Evolutionary conservation across 2,329 filamentous ascomycete genomes (phyloP).

Genomic region (Rhinocladiella similis): DNA sequence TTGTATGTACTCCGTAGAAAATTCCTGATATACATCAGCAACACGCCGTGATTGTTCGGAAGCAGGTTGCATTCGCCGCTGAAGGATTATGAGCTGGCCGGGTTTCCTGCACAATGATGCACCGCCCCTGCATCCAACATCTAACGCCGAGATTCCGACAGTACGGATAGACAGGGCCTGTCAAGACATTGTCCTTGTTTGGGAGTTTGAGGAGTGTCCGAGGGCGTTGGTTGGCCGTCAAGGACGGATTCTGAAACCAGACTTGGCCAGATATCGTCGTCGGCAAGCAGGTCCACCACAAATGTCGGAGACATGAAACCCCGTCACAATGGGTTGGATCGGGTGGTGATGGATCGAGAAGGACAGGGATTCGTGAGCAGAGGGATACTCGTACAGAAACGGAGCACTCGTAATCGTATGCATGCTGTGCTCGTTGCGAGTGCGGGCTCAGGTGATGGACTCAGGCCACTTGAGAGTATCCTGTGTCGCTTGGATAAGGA

Average conservation of each 20-base stretch:
- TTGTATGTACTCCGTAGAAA: background rate
- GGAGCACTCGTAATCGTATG: no score
- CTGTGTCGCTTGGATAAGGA: background rate
- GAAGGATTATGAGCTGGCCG: conserved; percentile 3
- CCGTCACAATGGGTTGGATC: background rate
- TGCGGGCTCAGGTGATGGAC: conserved; percentile 19
- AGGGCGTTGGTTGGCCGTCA: conserved; percentile 19
- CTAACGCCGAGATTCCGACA: conserved; percentile 8
- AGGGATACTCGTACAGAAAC: background rate
- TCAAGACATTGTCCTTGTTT: background rate
- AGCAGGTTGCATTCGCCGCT: background rate
- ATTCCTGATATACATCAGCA: background rate
- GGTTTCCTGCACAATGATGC: conserved; percentile 17
- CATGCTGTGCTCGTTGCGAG: no score
- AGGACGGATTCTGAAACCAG: conserved; percentile 20
- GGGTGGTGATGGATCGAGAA: conserved; percentile 3
- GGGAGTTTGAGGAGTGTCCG: conserved; percentile 1
- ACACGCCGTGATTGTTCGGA: background rate
- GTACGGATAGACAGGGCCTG: conserved; percentile 2
- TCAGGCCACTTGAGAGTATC: conserved; percentile 14
- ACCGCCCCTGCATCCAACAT: conserved; percentile 17
- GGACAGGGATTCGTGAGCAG: background rate
- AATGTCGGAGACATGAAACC: background rate
- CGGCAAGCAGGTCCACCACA: conserved; percentile 3
- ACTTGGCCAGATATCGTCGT: conserved; percentile 6